These are phyloP conservation scores for Nakazawaea anatomiae DNA, from an alignment of 805 yeast genomes.

Conservation along the genomic window DNA sequence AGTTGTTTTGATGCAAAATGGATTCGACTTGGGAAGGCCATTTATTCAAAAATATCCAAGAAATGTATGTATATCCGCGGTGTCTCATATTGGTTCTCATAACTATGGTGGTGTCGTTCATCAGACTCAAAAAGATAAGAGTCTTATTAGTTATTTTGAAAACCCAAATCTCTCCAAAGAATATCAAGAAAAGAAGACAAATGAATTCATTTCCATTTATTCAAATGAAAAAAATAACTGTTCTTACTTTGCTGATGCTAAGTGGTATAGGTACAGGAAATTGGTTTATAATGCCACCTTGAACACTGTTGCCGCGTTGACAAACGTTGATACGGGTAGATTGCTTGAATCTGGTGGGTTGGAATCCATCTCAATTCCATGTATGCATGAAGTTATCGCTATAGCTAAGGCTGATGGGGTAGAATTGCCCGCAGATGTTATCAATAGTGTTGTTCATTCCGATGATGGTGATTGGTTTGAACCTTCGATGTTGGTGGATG, in stretches of 20 bases:
- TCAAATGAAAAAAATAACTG: slow-evolving; percentile 35
- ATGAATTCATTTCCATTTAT: slow-evolving; percentile 41
- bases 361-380: slow-evolving; percentile 40
- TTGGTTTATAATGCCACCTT: slow-evolving; percentile 64
- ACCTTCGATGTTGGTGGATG: slow-evolving; percentile 74
- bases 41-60: slow-evolving; percentile 45
- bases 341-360: slow-evolving; percentile 36
- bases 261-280: slow-evolving; percentile 56
- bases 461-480: slow-evolving; percentile 55
- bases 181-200: slow-evolving; percentile 27
- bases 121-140: slow-evolving; percentile 46
- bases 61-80: slow-evolving; percentile 52
- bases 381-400: slow-evolving; percentile 60
- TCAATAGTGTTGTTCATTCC: slow-evolving; percentile 44
- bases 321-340: slow-evolving; percentile 56
- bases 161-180: slow-evolving; percentile 28
- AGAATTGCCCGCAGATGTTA: slow-evolving; percentile 41
- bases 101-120: slow-evolving; percentile 41
- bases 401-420: slow-evolving; percentile 70
- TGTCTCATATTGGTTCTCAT: slow-evolving; percentile 57
- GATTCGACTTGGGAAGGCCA: slow-evolving; percentile 56
- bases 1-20: slow-evolving; percentile 59
- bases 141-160: slow-evolving; percentile 48
- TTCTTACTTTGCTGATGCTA: slow-evolving; percentile 36
- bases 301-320: slow-evolving; percentile 57